phyloP scores from a whole-genome alignment of 768 basidiomycete species.

The Kwoniella shandongensis region DNA sequence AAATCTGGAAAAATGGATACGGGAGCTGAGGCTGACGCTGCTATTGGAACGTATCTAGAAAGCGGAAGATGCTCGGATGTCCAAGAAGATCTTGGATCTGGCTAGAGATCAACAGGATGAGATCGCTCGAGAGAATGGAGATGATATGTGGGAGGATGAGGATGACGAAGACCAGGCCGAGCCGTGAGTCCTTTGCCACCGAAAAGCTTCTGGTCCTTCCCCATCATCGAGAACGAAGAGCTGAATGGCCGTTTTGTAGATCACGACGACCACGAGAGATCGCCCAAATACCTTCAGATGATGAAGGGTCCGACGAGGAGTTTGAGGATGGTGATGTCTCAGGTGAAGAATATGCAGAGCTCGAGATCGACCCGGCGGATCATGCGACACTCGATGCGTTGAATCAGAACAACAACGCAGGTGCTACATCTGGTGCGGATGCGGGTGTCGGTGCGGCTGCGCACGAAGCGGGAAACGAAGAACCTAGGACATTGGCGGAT shows the following conservation, averaged over 20 bases:
- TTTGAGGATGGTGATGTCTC: slow-evolving; percentile 43
- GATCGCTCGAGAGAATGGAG: slow-evolving; percentile 57
- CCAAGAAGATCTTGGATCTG: slow-evolving; percentile 83
- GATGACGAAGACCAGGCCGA: slow-evolving; percentile 29
- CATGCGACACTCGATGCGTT: slow-evolving; percentile 72
- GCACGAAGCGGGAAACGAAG: slow-evolving; percentile 21
- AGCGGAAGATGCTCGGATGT: slow-evolving; percentile 59
- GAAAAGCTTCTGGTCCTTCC: not conserved
- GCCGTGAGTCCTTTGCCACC: slow-evolving; percentile 15
- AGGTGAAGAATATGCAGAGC: slow-evolving; percentile 56
- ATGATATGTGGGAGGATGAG: slow-evolving; percentile 51
- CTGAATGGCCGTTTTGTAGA: too few relatives aligned
- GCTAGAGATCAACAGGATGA: slow-evolving; percentile 93
- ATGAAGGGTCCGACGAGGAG: slow-evolving; percentile 40
- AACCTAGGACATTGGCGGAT: slow-evolving; percentile 73
- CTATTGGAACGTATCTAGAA: slow-evolving; percentile 8
- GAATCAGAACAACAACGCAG: slow-evolving; percentile 15
- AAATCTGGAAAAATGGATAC: too few relatives aligned
- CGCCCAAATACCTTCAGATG: slow-evolving; percentile 24
- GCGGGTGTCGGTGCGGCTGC: slow-evolving; percentile 16
- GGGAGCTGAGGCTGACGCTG: not conserved
- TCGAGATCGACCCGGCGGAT: slow-evolving; percentile 84
- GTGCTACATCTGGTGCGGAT: slow-evolving; percentile 16
- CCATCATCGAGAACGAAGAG: not conserved
- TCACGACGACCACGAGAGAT: slow-evolving; percentile 26